Conservation (phyloP, 257 asterid species). For the Solanum virginianum region DNA sequence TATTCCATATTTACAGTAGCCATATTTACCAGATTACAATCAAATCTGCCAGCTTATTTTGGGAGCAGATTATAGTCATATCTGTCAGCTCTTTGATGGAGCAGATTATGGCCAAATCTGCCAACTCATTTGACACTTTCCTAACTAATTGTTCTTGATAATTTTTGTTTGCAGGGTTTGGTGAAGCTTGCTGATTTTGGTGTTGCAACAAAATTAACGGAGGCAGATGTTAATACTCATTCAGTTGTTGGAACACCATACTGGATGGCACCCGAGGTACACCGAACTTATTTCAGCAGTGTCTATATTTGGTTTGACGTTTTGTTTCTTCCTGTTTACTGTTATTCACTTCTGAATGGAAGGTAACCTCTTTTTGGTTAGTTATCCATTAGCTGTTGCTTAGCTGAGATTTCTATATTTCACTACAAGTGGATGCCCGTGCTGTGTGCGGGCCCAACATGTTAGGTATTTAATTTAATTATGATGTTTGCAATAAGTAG, state of each 20-base stretch:
- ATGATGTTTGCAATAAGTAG: neutral
- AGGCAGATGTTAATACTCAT: slow-evolving; percentile 88
- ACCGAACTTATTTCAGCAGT: neutral
- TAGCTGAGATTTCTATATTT: neutral
- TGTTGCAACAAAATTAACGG: slow-evolving; percentile 93
- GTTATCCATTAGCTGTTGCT: neutral
- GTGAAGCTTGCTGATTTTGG: slow-evolving; percentile 99
- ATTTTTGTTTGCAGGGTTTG: slow-evolving; percentile 75
- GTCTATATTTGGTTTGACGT: neutral
- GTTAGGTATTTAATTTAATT: neutral
- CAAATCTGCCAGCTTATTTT: too few species aligned
- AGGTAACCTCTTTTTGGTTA: neutral
- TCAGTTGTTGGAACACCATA: slow-evolving; percentile 99
- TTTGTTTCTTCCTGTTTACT: neutral
- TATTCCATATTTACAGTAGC: too few species aligned
- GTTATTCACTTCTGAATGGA: neutral
- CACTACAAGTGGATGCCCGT: neutral
- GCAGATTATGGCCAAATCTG: too few species aligned
- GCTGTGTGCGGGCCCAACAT: neutral
- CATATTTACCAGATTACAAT: too few species aligned
- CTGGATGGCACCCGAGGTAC: slow-evolving; percentile 99
- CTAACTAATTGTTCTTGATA: slow-evolving; percentile 3
- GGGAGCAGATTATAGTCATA: too few species aligned
- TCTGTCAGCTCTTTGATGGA: too few species aligned
- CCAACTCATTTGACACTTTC: neutral